Evolutionary conservation across 257 asterid genomes (phyloP), one percentile per base, ranked within the genome.

Genomic region (Verbascum thapsus): DNA sequence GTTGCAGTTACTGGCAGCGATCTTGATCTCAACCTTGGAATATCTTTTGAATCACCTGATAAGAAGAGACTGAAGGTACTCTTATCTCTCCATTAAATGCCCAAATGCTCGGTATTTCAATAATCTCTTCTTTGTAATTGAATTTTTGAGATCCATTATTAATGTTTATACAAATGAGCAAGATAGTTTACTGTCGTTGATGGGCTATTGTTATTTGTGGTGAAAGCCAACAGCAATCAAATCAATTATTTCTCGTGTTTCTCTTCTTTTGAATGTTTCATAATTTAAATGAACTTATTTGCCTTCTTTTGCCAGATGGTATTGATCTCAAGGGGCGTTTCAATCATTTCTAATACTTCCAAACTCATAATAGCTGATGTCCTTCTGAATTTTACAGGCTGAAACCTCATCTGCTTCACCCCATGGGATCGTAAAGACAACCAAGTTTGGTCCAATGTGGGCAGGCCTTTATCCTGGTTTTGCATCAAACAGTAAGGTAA

Each of bases 21-120:
- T 73, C 91, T 86, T 72, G 88, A 86, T 79, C 88, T 86, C 58
- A 83, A 77, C 76, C 91, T 86, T 41, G 79, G 88, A 74, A 73
- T 61, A 54, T 58, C 69, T 61, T 9, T 53, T 23, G 78, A 68
- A 68, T 58, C 62, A 72, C 78, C 76, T 60, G 70, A 50, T 47
- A 73, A 51, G 30, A 85, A 75, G 75, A 72, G 67, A 64, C 38
- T 66, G 11, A 76, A 83, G 90, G 87, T 82, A 72, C 60, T 51
- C 26, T 23, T 10, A 57, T 58, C 44, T 47, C 34, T 19, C 37
- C 45, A 50, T 5, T 35, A 44, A 39, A 10, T 49, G 54, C 34
- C 34, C 42, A 22, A 63, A 34, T 16, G 30, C n/a, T 22, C 12
- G 1, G n/a, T 20, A 9, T 11, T 66, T 18, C 54, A 12, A 10